Base-by-base conservation (phyloP, 2,329 filamentous ascomycete genomes). In the Fusarium sp. region DNA sequence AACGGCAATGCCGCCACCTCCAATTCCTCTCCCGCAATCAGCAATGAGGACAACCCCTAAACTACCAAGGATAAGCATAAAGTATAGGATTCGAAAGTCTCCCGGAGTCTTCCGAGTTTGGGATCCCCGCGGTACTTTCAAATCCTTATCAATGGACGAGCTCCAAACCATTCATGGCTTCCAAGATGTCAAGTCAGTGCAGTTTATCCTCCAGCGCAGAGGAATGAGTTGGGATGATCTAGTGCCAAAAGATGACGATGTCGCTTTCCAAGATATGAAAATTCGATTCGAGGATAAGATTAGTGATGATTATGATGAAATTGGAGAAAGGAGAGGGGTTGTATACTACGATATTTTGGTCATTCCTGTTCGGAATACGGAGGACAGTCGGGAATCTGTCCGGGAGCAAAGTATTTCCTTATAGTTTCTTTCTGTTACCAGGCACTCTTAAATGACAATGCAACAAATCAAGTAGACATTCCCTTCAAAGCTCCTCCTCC, bases 211-310 rank as follows among this genome's bases (percentile, higher is more conserved):
- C 7, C 19, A 62, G 4, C 37, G 63, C 4, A 15, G 44, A 11
- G 63, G 47, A 9, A 66, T 61, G 27, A 66, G 56, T 10, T 66
- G 47, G 50, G 50, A 66, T 5, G 56, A 66, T 10, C 20, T 8
- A 4, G 50, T 66, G 1, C 1, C 41, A 2, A 40, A 49, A 6
- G 39, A 39, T 9, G 51, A 62, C 10, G 23, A 66, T 3, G 13
- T 33, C 20, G 51, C 22, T 1, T 66, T 66, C 6, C 43, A 53
- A 5, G 32, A 56, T 2, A 66, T 66, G 63, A 66, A 56, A 14
- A 15, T 15, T 1, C 40, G 62, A 3, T 52, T 66, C 15, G 13
- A 2, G 4, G 41, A 60, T 3, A 50, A 44, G 8, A 66, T 66
- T 4, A 22, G 5, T 4, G 25, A 47, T 17, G 55, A 66, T 20